phyloP scores from a whole-genome alignment of 108 stramenopile genomes.

The Cafeteria roenbergensis region DNA sequence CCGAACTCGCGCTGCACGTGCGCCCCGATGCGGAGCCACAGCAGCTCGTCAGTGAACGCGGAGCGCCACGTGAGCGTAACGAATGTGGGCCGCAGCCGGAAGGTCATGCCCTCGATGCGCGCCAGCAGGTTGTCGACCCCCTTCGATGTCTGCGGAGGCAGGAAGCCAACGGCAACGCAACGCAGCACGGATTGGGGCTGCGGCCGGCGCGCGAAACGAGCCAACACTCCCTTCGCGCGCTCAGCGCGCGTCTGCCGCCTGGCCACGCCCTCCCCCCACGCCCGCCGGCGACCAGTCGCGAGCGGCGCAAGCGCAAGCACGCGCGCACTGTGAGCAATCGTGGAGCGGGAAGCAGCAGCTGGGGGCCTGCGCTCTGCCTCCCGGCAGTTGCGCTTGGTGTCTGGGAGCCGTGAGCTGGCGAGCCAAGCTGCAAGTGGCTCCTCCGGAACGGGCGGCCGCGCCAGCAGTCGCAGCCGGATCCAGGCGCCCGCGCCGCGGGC shows the following conservation, averaged over 20 bases:
- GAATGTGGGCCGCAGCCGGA: conserved; percentile 23
- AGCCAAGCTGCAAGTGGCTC: neutral
- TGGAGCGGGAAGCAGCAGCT: too few relatives aligned
- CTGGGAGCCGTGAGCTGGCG: neutral
- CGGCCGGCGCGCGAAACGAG: too few relatives aligned
- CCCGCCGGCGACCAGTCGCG: too few relatives aligned
- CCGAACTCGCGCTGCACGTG: conserved; percentile 31
- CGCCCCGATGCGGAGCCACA: conserved; percentile 29
- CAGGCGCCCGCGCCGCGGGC: neutral
- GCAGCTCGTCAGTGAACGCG: conserved; percentile 20
- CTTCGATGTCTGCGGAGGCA: conserved; percentile 16
- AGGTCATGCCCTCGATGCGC: conserved; percentile 25
- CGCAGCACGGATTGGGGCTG: too few relatives aligned
- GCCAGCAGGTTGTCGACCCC: conserved; percentile 20
- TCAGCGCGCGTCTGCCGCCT: too few relatives aligned
- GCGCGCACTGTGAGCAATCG: too few relatives aligned
- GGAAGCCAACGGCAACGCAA: neutral
- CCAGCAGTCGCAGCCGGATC: neutral
- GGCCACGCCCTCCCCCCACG: too few relatives aligned
- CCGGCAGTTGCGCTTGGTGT: too few relatives aligned
- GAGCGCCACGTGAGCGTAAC: conserved; percentile 33
- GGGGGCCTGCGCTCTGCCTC: too few relatives aligned
- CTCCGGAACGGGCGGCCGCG: neutral
- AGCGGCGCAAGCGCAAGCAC: too few relatives aligned
- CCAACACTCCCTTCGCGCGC: too few relatives aligned